Conservation (phyloP, 768 basidiomycete genomes). For the Rossbeevera mucosa region DNA sequence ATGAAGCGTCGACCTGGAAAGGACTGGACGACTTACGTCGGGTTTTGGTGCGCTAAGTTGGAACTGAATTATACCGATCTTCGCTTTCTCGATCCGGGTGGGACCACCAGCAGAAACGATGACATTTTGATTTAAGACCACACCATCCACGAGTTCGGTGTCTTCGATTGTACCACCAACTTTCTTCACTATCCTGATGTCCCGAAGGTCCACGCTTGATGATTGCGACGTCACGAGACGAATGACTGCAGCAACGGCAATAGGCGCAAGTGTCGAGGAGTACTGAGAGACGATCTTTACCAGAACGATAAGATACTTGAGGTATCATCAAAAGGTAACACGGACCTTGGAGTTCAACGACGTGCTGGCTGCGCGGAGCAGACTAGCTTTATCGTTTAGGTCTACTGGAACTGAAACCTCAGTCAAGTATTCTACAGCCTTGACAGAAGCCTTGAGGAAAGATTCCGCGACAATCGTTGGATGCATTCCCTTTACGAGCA, state of each 20-base stretch:
- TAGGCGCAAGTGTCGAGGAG: constrained; percentile 95
- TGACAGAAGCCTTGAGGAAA: constrained; percentile 87
- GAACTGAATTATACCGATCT: constrained; percentile 98
- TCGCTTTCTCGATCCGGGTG: constrained; percentile 94
- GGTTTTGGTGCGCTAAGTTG: constrained; percentile 97
- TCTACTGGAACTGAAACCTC: constrained; percentile 93
- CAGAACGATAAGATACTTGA: constrained; percentile 7
- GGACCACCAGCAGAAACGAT: constrained; percentile 88
- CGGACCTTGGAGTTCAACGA: constrained; percentile 91
- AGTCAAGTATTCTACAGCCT: constrained; percentile 90
- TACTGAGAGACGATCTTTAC: constrained; percentile 96
- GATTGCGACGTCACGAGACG: constrained; percentile 85
- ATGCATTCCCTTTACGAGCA: constrained; percentile 95
- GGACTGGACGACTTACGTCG: constrained; percentile 56
- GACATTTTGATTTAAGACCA: constrained; percentile 96
- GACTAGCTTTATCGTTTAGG: constrained; percentile 76
- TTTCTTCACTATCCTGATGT: constrained; percentile 96
- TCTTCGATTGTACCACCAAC: constrained; percentile 99
- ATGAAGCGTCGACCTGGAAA: background rate
- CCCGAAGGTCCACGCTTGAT: constrained; percentile 92
- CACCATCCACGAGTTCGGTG: constrained; percentile 93
- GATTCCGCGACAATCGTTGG: constrained; percentile 96
- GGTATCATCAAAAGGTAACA: background rate
- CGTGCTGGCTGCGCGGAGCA: constrained; percentile 91
- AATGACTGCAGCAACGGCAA: constrained; percentile 94